These are phyloP conservation scores for Ophiorrhiza pumila DNA, from an alignment of 257 asterid genomes.

Conservation along the genomic window DNA sequence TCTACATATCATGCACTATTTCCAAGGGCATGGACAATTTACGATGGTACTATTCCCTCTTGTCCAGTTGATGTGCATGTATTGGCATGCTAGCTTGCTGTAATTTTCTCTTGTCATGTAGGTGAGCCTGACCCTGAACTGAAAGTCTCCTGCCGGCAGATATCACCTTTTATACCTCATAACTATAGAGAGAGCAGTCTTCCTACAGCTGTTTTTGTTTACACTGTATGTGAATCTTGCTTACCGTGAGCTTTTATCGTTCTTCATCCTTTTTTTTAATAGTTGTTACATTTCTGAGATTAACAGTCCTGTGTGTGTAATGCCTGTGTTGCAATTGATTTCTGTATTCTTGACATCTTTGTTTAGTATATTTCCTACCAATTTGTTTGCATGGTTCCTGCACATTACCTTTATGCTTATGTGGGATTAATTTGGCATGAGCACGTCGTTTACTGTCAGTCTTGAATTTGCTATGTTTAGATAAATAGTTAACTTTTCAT, in stretches of 20 bases:
- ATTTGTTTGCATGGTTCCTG: not conserved
- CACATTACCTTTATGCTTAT: not conserved
- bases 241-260: not conserved
- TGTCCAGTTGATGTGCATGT: conserved; percentile 15
- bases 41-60: conserved; percentile 61
- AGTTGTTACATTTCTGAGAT: not conserved
- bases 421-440: not conserved
- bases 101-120: conserved; percentile 29
- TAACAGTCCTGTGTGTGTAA: not conserved
- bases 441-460: not conserved
- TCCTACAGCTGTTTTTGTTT: conserved; percentile 92
- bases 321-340: not conserved
- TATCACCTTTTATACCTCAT: conserved; percentile 97
- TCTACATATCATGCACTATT: conserved; percentile 96
- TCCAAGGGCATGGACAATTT: conserved; percentile 97
- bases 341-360: not conserved
- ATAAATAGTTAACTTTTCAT: not conserved
- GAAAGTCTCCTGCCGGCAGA: conserved; percentile 91
- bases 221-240: conserved; percentile 61
- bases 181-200: conserved; percentile 98
- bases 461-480: too few species aligned
- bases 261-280: conserved; percentile 1
- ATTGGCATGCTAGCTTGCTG: conserved; percentile 13
- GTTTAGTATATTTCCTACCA: too few species aligned
- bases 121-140: conserved; percentile 99